A percentile compares a stretch with the other conserved stretches of the same genome.
Conservation (phyloP, 441 rosid species). For the Aquilaria agallochum region DNA sequence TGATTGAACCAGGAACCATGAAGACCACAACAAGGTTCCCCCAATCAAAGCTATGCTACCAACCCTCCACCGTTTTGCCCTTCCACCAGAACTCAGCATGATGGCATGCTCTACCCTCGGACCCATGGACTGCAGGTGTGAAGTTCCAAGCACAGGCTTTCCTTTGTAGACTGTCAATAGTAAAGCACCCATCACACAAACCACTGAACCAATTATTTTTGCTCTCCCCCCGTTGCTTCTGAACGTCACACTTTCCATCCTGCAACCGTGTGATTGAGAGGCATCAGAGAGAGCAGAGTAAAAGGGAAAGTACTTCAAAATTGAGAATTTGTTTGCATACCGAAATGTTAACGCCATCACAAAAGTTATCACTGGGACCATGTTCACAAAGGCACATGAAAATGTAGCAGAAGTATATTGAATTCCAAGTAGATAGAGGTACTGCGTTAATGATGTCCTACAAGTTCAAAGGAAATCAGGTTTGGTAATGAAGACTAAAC, state of each 20-base stretch:
- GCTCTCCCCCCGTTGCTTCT: constrained; percentile 42
- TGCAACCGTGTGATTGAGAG: constrained; percentile 18
- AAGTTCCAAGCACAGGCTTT: constrained; percentile 27
- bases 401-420: constrained; percentile 58
- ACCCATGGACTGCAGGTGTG: constrained; percentile 10
- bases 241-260: constrained; percentile 42
- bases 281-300: constrained; percentile 5
- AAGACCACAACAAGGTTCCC: constrained; percentile 49
- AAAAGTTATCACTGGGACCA: constrained; percentile 64
- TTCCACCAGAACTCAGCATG: constrained; percentile 17
- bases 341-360: constrained; percentile 51
- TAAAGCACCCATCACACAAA: constrained; percentile 50
- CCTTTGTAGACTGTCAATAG: constrained; percentile 49
- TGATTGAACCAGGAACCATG: constrained; percentile 60
- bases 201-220: constrained; percentile 45
- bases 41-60: constrained; percentile 44
- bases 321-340: constrained; percentile 21
- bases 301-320: neutral
- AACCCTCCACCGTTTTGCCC: constrained; percentile 35
- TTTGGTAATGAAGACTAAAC: neutral
- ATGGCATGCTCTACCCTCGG: constrained; percentile 10
- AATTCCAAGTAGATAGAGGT: constrained; percentile 58
- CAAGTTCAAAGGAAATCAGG: constrained; percentile 2
- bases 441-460: constrained; percentile 54
- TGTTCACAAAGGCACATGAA: constrained; percentile 61